Conservation (phyloP, 1,284 basidiomycete species). For the Lentinus polychrous region DNA sequence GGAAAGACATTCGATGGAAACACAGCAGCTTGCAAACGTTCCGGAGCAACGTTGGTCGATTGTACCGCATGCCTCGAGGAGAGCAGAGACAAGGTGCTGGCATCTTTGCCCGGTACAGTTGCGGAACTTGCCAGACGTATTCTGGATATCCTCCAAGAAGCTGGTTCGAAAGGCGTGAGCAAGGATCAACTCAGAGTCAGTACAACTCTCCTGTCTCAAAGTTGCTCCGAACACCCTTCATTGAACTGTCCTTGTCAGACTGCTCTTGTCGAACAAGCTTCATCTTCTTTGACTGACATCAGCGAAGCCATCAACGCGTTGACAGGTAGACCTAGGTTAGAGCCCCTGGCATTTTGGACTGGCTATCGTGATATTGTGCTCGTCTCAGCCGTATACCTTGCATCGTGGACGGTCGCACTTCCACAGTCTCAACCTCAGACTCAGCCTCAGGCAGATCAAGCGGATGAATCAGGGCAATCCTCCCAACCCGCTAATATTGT, state of each 20-base stretch:
- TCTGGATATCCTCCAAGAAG: slow-evolving; percentile 34
- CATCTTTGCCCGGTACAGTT: slow-evolving; percentile 29
- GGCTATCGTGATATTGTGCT: slow-evolving; percentile 54
- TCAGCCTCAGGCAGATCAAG: no score
- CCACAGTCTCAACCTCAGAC: slow-evolving; percentile 21
- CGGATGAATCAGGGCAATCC: no score
- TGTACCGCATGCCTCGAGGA: slow-evolving; percentile 51
- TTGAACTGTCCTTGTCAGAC: background rate
- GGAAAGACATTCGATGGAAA: slow-evolving; percentile 37
- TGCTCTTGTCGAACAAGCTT: background rate
- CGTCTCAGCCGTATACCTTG: slow-evolving; percentile 39
- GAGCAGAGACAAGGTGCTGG: slow-evolving; percentile 31
- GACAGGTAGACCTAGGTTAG: slow-evolving; percentile 33
- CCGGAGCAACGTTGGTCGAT: slow-evolving; percentile 41
- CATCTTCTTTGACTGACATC: background rate
- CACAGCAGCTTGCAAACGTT: slow-evolving; percentile 43
- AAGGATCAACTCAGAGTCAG: background rate
- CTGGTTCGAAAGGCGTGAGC: slow-evolving; percentile 8
- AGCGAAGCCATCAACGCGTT: slow-evolving; percentile 33
- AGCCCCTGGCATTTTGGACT: slow-evolving; percentile 60
- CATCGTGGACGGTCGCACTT: slow-evolving; percentile 54
- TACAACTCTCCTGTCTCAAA: background rate
- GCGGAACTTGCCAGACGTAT: slow-evolving; percentile 30
- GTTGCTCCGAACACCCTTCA: background rate
- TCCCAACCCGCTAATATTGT: background rate